phyloP scores from a whole-genome alignment of 805 yeast species.

The Barnettozyma vustinii region DNA sequence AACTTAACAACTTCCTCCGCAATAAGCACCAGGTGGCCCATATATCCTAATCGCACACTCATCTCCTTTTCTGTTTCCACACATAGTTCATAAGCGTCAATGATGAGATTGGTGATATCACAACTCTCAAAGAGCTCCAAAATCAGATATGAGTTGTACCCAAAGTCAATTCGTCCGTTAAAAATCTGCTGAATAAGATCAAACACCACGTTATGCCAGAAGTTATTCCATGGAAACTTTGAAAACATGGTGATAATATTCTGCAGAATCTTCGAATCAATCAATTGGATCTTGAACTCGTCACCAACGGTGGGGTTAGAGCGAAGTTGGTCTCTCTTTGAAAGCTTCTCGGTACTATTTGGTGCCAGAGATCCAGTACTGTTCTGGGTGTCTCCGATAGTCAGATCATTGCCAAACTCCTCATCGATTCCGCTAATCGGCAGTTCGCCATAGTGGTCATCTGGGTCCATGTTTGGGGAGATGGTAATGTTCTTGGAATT shows the following conservation, averaged over 20 bases:
- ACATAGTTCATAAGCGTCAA: slow-evolving; percentile 59
- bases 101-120: slow-evolving; percentile 55
- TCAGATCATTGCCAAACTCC: neutral
- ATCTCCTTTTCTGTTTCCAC: slow-evolving; percentile 53
- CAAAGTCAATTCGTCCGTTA: slow-evolving; percentile 66
- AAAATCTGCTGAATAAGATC: slow-evolving; percentile 79
- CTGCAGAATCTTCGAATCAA: slow-evolving; percentile 55
- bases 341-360: neutral
- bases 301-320: slow-evolving; percentile 64
- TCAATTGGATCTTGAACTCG: slow-evolving; percentile 58
- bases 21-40: slow-evolving; percentile 91
- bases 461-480: slow-evolving; percentile 21
- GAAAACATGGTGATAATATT: slow-evolving; percentile 65
- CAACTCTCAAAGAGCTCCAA: slow-evolving; percentile 57
- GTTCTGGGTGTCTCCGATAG: neutral
- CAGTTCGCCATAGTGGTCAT: slow-evolving; percentile 10
- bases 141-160: slow-evolving; percentile 61
- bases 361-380: neutral
- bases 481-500: slow-evolving; percentile 22
- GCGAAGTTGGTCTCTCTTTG: slow-evolving; percentile 33
- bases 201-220: slow-evolving; percentile 80
- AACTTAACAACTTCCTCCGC: slow-evolving; percentile 97
- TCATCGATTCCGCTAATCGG: slow-evolving; percentile 7
- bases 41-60: slow-evolving; percentile 80
- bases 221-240: slow-evolving; percentile 77